phyloP scores from a whole-genome alignment of 345 rosid species.

The Eucalyptus globulus region DNA sequence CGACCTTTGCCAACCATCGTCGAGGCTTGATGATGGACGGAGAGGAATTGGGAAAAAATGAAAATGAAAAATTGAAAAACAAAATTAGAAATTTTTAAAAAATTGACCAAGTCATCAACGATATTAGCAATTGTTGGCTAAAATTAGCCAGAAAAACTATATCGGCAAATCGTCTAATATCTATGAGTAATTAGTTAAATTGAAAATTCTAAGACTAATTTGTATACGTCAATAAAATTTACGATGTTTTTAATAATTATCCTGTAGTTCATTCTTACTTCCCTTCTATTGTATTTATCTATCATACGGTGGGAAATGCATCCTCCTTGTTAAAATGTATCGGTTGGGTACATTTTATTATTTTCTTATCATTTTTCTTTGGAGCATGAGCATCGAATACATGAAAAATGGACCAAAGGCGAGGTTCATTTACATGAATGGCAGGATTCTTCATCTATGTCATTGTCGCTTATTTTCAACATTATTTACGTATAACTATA shows the following conservation, averaged over 20 bases:
- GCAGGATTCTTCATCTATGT: not conserved
- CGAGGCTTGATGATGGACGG: rapidly evolving
- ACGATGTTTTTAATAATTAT: too few relatives aligned
- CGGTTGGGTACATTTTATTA: not conserved
- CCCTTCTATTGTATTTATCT: not conserved
- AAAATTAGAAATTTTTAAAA: too few relatives aligned
- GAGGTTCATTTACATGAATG: not conserved
- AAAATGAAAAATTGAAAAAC: too few relatives aligned
- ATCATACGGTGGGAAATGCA: not conserved
- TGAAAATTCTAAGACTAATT: too few relatives aligned
- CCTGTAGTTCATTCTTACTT: not conserved
- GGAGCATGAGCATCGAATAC: not conserved
- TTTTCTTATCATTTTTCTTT: not conserved
- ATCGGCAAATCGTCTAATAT: not conserved
- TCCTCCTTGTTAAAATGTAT: not conserved
- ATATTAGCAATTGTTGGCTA: not conserved
- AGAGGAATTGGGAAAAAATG: too few relatives aligned
- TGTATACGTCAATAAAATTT: too few relatives aligned
- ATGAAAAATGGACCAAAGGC: not conserved
- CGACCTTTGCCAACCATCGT: rapidly evolving
- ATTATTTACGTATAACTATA: not conserved
- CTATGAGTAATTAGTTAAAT: too few relatives aligned
- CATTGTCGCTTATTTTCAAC: not conserved
- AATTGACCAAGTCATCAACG: rapidly evolving
- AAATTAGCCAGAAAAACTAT: rapidly evolving